Conservation (phyloP, 495 filamentous ascomycete species). For the Aspergillus coremiiformis region DNA sequence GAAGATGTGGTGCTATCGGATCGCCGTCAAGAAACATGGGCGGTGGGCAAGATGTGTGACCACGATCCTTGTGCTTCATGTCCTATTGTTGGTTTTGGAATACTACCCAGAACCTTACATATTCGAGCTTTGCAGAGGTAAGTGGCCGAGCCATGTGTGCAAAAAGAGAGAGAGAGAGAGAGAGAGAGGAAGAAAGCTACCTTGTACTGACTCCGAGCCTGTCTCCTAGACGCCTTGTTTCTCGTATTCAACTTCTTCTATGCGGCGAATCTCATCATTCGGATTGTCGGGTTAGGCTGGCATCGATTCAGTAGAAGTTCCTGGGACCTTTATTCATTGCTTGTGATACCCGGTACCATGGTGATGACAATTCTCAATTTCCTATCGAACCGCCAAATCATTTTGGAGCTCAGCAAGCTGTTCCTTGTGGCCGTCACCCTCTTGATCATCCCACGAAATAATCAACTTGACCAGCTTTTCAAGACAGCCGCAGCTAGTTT, state of each 20-base stretch:
- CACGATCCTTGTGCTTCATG: conserved; percentile 67
- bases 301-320: conserved; percentile 84
- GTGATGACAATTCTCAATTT: conserved; percentile 64
- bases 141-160: no score
- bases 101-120: conserved; percentile 62
- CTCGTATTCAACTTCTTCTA: conserved; percentile 80
- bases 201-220: conserved; percentile 6
- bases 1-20: conserved; percentile 89
- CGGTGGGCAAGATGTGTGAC: conserved; percentile 85
- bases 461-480: conserved; percentile 96
- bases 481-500: conserved; percentile 98
- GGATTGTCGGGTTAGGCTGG: conserved; percentile 87
- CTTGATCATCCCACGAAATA: conserved; percentile 91
- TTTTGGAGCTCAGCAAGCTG: conserved; percentile 79
- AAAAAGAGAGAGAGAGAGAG: no score
- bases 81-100: conserved; percentile 76
- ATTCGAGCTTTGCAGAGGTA: conserved; percentile 60
- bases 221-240: conserved; percentile 56
- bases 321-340: conserved; percentile 87
- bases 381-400: conserved; percentile 49
- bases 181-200: no score
- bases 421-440: conserved; percentile 88
- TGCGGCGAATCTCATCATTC: conserved; percentile 74
- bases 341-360: conserved; percentile 79
- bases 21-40: conserved; percentile 89